Percentiles rank a stretch among this genome's conserved stretches.
Conservation (phyloP, 257 asterid genomes). For the Anisodus tanguticus region DNA sequence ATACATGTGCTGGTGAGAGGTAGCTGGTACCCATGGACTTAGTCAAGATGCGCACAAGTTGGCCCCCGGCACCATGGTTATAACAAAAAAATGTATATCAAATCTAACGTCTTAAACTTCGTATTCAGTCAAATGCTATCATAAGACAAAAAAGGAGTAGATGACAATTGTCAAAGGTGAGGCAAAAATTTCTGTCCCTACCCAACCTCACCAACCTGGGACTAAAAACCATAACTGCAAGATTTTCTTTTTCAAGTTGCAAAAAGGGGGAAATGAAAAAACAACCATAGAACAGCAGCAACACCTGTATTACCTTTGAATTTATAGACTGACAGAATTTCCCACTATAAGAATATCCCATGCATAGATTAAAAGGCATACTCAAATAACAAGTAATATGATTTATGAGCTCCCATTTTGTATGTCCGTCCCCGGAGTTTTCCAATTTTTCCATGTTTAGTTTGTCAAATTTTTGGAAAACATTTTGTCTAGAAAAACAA, state of each 20-base stretch:
- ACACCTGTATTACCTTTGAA: constrained; percentile 8
- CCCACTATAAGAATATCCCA: background rate
- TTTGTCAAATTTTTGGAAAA: too few species aligned
- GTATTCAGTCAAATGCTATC: background rate
- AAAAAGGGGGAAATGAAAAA: background rate
- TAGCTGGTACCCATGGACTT: too few species aligned
- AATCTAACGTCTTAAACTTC: background rate
- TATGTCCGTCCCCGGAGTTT: too few species aligned
- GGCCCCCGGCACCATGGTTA: too few species aligned
- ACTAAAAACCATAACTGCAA: background rate
- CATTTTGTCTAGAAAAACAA: too few species aligned
- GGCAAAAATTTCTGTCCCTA: background rate
- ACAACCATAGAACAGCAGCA: background rate
- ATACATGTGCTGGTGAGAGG: too few species aligned
- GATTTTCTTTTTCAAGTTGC: background rate
- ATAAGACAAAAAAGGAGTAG: background rate
- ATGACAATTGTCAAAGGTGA: background rate
- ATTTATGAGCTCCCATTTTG: background rate
- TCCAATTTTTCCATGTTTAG: too few species aligned
- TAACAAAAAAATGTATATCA: background rate
- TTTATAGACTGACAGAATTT: background rate
- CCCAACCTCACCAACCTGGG: background rate
- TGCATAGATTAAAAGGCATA: background rate
- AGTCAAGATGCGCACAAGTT: too few species aligned
- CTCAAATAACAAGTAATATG: background rate